A percentile compares a stretch with the other conserved stretches of the same genome.
Evolutionary conservation across 495 filamentous ascomycete genomes (phyloP).

Genomic region (Penicillium argentinense): DNA sequence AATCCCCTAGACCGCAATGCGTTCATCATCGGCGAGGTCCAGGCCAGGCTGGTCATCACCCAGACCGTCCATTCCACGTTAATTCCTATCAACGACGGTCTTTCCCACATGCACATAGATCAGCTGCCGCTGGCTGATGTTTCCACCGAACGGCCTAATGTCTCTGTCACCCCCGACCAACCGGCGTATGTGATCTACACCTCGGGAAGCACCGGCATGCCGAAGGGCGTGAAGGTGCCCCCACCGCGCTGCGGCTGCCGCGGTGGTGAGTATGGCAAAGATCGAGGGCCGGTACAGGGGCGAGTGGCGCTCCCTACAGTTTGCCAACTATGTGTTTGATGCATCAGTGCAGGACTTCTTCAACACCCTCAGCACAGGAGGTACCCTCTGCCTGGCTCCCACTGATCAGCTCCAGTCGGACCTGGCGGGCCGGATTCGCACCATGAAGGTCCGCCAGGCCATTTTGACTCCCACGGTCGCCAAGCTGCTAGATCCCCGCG

Average conservation of each 20-base stretch:
- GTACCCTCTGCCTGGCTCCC: conserved; percentile 21
- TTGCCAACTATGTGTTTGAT: conserved; percentile 24
- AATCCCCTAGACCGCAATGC: conserved; percentile 35
- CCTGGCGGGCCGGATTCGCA: conserved; percentile 29
- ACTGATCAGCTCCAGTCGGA: conserved; percentile 18
- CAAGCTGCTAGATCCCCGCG: conserved; percentile 19
- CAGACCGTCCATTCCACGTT: no score
- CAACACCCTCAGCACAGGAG: conserved; percentile 15
- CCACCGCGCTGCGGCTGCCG: no score
- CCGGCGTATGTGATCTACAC: conserved; percentile 32
- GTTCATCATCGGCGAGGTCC: conserved; percentile 12
- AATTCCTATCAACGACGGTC: no score
- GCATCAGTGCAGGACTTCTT: conserved; percentile 15
- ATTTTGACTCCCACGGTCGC: conserved; percentile 32
- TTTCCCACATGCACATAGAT: no score
- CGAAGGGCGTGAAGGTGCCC: conserved; percentile 47
- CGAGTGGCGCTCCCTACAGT: no score
- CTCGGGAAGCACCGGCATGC: conserved; percentile 38
- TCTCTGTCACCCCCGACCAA: background rate
- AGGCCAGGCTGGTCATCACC: conserved; percentile 2
- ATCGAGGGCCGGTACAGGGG: no score
- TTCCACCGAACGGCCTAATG: background rate
- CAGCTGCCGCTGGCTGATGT: background rate
- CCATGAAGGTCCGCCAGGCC: conserved; percentile 18
- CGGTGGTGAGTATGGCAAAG: no score